Percentiles rank a stretch among this genome's conserved stretches.
phyloP scores from a whole-genome alignment of 768 basidiomycete species.

The Suillus cothurnatus region DNA sequence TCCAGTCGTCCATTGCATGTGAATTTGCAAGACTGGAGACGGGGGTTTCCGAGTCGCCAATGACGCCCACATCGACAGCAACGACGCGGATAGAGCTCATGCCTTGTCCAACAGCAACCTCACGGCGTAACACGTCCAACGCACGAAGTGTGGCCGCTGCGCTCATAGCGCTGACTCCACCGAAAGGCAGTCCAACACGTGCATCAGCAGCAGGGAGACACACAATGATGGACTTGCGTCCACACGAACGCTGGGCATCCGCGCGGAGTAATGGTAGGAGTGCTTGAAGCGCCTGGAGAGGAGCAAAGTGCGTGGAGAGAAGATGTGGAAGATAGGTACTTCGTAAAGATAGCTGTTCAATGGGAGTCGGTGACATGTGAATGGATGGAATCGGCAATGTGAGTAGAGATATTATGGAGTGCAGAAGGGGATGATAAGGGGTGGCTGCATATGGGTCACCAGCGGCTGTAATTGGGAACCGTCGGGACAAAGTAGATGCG shows the following conservation, averaged over 20 bases:
- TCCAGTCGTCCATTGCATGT: slow-evolving; percentile 70
- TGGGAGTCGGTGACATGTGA: slow-evolving; percentile 51
- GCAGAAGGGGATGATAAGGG: slow-evolving; percentile 67
- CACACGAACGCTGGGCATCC: slow-evolving; percentile 55
- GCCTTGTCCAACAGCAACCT: slow-evolving; percentile 68
- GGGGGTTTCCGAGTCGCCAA: slow-evolving; percentile 35
- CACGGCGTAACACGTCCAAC: slow-evolving; percentile 72
- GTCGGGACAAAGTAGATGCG: slow-evolving; percentile 75
- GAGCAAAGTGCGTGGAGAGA: slow-evolving; percentile 72
- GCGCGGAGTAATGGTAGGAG: slow-evolving; percentile 76
- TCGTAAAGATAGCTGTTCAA: slow-evolving; percentile 70
- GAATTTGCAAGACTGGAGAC: slow-evolving; percentile 35
- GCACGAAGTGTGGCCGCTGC: slow-evolving; percentile 73
- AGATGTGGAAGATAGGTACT: slow-evolving; percentile 71
- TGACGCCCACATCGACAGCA: slow-evolving; percentile 71
- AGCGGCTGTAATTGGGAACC: slow-evolving; percentile 75
- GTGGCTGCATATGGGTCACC: slow-evolving; percentile 82
- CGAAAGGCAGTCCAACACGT: slow-evolving; percentile 73
- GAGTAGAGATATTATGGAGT: slow-evolving; percentile 78
- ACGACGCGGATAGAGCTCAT: slow-evolving; percentile 58
- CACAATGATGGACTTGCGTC: slow-evolving; percentile 54
- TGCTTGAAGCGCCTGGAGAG: slow-evolving; percentile 75
- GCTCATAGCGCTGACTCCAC: slow-evolving; percentile 69
- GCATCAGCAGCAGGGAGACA: slow-evolving; percentile 76
- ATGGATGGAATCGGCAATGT: slow-evolving; percentile 49